phyloP scores from a whole-genome alignment of 2,329 filamentous ascomycete genomes.

The Colletotrichum lindemuthianum region DNA sequence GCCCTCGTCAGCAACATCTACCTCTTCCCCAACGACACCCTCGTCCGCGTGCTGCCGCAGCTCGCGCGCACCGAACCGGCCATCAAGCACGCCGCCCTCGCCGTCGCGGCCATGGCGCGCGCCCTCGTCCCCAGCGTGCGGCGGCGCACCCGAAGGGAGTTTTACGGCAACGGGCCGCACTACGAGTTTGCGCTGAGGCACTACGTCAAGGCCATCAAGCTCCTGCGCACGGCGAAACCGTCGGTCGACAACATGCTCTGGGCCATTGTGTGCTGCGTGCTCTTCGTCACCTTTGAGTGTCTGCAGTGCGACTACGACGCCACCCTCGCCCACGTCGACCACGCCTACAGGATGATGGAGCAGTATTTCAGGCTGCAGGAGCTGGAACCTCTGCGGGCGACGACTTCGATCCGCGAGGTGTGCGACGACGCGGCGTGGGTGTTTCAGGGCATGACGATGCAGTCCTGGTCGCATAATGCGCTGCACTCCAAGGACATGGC shows the following conservation, averaged over 20 bases:
- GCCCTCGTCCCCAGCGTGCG: slow-evolving; percentile 47
- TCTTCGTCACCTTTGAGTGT: slow-evolving; percentile 54
- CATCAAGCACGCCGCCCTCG: slow-evolving; percentile 45
- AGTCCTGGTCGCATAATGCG: slow-evolving; percentile 28
- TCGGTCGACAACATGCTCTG: slow-evolving; percentile 49
- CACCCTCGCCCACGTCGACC: slow-evolving; percentile 51
- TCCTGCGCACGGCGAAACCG: slow-evolving; percentile 49
- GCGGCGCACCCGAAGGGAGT: neutral
- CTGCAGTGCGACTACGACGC: slow-evolving; percentile 52
- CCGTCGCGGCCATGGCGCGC: slow-evolving; percentile 35
- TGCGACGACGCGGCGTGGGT: slow-evolving; percentile 32
- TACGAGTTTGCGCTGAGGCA: slow-evolving; percentile 52
- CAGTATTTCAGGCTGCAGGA: slow-evolving; percentile 13
- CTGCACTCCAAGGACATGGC: slow-evolving; percentile 7
- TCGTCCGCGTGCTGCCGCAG: slow-evolving; percentile 50
- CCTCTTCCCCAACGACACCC: slow-evolving; percentile 48
- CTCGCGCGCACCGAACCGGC: slow-evolving; percentile 49
- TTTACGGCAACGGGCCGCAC: slow-evolving; percentile 23
- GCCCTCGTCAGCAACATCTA: slow-evolving; percentile 43
- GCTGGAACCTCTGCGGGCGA: neutral
- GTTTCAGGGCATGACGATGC: slow-evolving; percentile 32
- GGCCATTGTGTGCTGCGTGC: slow-evolving; percentile 50
- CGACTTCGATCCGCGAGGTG: slow-evolving; percentile 21
- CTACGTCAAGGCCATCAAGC: slow-evolving; percentile 52
- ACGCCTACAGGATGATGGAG: slow-evolving; percentile 42